Evolutionary conservation across 2,329 filamentous ascomycete species (phyloP).

Genomic region (Claviceps sp.): DNA sequence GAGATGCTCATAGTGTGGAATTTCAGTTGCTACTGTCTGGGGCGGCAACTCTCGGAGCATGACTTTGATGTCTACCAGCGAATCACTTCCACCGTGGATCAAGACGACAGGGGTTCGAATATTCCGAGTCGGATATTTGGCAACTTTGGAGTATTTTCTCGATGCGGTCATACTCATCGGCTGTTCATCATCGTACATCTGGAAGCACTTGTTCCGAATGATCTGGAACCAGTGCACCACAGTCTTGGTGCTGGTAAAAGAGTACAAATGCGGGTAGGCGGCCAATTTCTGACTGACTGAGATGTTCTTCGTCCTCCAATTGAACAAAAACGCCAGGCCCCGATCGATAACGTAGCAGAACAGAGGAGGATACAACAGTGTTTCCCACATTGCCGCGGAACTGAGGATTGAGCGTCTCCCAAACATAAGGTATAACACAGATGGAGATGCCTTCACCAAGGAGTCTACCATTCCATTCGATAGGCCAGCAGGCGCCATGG

Average conservation of each 20-base stretch:
- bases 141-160: constrained; percentile 87
- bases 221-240: constrained; percentile 99
- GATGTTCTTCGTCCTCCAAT: constrained; percentile 81
- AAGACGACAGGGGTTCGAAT: constrained; percentile 93
- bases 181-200: constrained; percentile 96
- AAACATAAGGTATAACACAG: constrained; percentile 85
- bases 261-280: constrained; percentile 90
- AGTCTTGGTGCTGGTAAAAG: constrained; percentile 90
- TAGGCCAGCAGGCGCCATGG: constrained; percentile 88
- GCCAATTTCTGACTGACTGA: constrained; percentile 79
- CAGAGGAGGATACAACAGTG: constrained; percentile 84
- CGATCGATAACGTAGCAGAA: constrained; percentile 82
- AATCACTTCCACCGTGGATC: constrained; percentile 87
- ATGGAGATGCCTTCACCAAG: constrained; percentile 83
- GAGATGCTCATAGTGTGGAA: constrained; percentile 89
- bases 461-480: constrained; percentile 86
- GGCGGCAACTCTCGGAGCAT: constrained; percentile 82
- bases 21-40: constrained; percentile 73
- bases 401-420: constrained; percentile 82
- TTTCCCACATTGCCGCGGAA: constrained; percentile 95
- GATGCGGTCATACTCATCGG: constrained; percentile 57
- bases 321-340: constrained; percentile 71
- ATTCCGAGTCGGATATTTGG: constrained; percentile 90
- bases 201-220: constrained; percentile 88
- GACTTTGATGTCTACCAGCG: constrained; percentile 80